A percentile compares a stretch with the other conserved stretches of the same genome.
Evolutionary conservation across 2,329 filamentous ascomycete genomes (phyloP).

Genomic region (Aspergillus bombycis): DNA sequence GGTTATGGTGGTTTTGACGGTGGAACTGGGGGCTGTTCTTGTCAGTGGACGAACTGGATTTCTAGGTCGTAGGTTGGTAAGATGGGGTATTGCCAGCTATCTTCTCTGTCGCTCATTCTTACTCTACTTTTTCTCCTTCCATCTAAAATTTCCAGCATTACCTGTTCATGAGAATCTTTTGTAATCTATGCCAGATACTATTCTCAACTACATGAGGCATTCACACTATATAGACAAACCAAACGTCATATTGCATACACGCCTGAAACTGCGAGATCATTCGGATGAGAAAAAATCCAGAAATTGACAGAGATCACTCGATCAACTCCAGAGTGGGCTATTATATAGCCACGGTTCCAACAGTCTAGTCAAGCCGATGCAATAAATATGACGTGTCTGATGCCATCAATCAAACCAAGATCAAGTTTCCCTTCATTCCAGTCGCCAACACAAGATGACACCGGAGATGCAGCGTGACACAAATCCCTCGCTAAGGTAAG

Average conservation of each 20-base stretch:
- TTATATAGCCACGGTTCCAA: no score
- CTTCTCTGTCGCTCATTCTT: background rate
- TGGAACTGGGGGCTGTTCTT: conserved; percentile 62
- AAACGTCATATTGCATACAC: background rate
- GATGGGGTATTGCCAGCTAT: background rate
- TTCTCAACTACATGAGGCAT: background rate
- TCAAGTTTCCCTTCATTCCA: no score
- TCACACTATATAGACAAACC: background rate
- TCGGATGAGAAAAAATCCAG: background rate
- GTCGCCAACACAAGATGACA: background rate
- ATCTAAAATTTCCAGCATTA: background rate
- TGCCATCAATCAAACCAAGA: no score
- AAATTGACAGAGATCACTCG: background rate
- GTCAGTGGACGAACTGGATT: conserved; percentile 61
- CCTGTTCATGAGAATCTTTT: background rate
- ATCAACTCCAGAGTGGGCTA: background rate
- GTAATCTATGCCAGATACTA: background rate
- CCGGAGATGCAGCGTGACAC: background rate
- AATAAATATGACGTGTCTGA: background rate
- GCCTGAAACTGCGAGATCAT: background rate
- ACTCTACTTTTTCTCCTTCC: background rate
- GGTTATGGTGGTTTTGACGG: conserved; percentile 58
- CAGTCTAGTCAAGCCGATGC: background rate
- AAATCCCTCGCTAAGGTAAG: background rate
- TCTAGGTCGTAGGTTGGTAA: conserved; percentile 6